Conservation (phyloP, 106 monocot species). For the Acorus calamus region DNA sequence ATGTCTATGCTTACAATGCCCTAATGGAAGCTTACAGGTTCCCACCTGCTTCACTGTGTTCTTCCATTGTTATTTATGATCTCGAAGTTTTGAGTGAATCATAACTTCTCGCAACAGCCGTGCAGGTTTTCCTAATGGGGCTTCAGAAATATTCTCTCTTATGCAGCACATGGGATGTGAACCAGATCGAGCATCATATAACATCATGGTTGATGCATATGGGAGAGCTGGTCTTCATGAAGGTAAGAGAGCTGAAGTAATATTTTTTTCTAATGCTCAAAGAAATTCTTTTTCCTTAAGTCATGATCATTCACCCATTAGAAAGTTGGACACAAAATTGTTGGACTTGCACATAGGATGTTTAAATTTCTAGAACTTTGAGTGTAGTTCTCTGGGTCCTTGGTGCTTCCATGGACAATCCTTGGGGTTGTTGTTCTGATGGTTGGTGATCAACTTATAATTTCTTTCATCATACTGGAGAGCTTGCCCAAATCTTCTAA, state of each 20-base stretch:
- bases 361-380: too few species aligned
- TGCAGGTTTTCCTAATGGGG: slow-evolving; percentile 69
- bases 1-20: slow-evolving; percentile 90
- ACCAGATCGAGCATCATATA: slow-evolving; percentile 86
- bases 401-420: too few species aligned
- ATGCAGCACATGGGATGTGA: slow-evolving; percentile 97
- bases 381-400: too few species aligned
- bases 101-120: slow-evolving; percentile 28
- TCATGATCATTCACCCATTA: too few species aligned
- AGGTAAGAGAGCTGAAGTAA: slow-evolving; percentile 19
- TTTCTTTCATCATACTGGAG: too few species aligned
- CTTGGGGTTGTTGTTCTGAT: too few species aligned
- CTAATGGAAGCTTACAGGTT: slow-evolving; percentile 97
- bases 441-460: too few species aligned
- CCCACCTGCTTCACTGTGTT: slow-evolving; percentile 1
- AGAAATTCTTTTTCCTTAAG: too few species aligned
- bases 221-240: slow-evolving; percentile 86
- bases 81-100: not conserved
- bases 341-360: too few species aligned
- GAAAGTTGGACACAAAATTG: too few species aligned
- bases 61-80: not conserved
- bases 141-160: slow-evolving; percentile 78
- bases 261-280: too few species aligned
- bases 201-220: slow-evolving; percentile 92
- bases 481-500: too few species aligned